Base-by-base conservation (phyloP, 2,329 filamentous ascomycete genomes). In the Amauroascus verrucosus region DNA sequence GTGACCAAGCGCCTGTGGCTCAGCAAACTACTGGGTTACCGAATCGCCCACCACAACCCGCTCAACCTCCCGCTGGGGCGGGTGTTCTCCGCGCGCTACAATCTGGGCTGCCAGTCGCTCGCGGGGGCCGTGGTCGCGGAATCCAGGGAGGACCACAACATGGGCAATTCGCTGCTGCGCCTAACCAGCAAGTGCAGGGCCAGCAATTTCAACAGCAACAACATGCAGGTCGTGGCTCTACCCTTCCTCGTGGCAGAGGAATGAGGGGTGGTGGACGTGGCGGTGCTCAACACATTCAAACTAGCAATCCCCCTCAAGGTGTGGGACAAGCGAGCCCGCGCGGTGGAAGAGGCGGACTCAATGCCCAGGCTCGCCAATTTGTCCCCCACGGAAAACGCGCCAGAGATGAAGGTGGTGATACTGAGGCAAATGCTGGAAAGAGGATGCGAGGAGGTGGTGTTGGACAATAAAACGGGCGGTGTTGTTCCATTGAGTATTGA, bases 301-400 rank as follows among this genome's bases (percentile, higher is more conserved):
- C 68, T 4, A 65, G 66, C 6, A 68, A 63, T 54, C 28, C 59
- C 1, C 60, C 61, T 41, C 63, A 66, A 32, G 61, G 57, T 6
- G 64, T 64, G 41, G 59, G 57, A 13, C 67, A 65, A 59, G 53
- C 38, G 61, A 65, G 49, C 48, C 61, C 64, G 11, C 61, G 63
- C 35, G 62, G 64, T 26, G 64, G 63, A 20, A 63, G 74, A 20
- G 65, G 67, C n/a, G 69, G 55, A 9, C 61, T 80, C 35, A 80
- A 76, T 61, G 72, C 74, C 1, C 67, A 70, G 9, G 77, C 73
- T 20, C 69, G 70, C 13, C 76, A 77, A 47, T 81, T 82, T 54
- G 77, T 80, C 59, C 78, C 78, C 26, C 73, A 75, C 14, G 76
- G 77, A 20, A 77, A 81, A 65, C 71, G 78, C 33, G 71, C 75